Conservation (phyloP, 768 basidiomycete species). For the Termitomyces sp. region DNA sequence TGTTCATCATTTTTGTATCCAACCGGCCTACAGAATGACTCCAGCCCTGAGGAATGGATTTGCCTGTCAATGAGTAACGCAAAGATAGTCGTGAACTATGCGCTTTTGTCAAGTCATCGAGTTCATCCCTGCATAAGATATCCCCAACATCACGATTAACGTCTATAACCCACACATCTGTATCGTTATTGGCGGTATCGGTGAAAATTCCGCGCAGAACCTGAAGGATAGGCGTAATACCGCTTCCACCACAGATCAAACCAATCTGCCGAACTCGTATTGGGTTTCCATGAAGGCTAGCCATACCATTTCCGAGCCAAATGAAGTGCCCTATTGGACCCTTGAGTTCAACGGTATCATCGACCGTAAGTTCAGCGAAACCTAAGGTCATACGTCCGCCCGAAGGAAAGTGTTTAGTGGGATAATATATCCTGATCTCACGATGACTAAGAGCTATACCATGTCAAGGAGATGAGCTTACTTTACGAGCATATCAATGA, state of each 20-base stretch:
- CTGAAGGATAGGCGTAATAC: slow-evolving; percentile 53
- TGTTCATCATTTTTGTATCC: slow-evolving; percentile 27
- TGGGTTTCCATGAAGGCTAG: slow-evolving; percentile 28
- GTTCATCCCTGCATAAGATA: slow-evolving; percentile 23
- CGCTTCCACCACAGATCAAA: slow-evolving; percentile 51
- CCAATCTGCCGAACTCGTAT: slow-evolving; percentile 35
- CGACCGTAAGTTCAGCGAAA: slow-evolving; percentile 36
- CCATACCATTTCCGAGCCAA: slow-evolving; percentile 38
- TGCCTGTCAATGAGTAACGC: slow-evolving; percentile 38
- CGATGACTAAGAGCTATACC: neutral
- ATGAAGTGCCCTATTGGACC: slow-evolving; percentile 55
- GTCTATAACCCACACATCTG: slow-evolving; percentile 41
- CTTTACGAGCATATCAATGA: slow-evolving; percentile 50
- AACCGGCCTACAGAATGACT: slow-evolving; percentile 34
- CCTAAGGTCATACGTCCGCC: slow-evolving; percentile 36
- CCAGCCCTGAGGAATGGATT: slow-evolving; percentile 29
- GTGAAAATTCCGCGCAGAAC: slow-evolving; percentile 41
- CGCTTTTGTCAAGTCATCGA: slow-evolving; percentile 29
- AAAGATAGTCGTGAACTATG: slow-evolving; percentile 28
- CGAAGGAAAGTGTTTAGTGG: slow-evolving; percentile 24
- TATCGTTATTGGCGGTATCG: slow-evolving; percentile 29
- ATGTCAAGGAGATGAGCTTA: neutral
- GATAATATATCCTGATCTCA: slow-evolving; percentile 34
- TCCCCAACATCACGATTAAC: slow-evolving; percentile 42
- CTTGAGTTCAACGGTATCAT: slow-evolving; percentile 49